phyloP scores from a whole-genome alignment of 257 asterid species.

The Solanum verrucosum region DNA sequence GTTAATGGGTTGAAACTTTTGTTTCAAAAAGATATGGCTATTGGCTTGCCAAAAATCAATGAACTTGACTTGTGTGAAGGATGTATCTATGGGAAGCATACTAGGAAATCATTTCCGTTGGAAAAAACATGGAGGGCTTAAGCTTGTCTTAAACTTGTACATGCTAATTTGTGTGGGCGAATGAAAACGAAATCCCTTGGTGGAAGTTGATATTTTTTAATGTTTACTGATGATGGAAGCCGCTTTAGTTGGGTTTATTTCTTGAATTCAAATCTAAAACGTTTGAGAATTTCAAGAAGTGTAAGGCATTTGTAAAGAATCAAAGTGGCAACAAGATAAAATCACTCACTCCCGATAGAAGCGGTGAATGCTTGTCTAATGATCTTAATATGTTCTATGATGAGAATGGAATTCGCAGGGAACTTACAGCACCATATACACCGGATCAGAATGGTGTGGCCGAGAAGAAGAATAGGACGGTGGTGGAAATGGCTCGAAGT shows the following conservation, averaged over 20 bases:
- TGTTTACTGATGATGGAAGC: slow-evolving; percentile 6
- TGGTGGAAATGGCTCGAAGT: slow-evolving; percentile 9
- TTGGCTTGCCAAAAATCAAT: slow-evolving; percentile 1
- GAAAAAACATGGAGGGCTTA: slow-evolving; percentile 9
- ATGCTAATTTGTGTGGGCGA: neutral
- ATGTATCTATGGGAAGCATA: neutral
- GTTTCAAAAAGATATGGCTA: slow-evolving; percentile 6
- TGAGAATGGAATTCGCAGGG: too few species aligned
- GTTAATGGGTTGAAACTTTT: neutral
- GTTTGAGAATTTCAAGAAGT: slow-evolving; percentile 1
- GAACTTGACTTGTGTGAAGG: slow-evolving; percentile 1
- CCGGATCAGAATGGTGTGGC: neutral
- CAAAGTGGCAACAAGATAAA: neutral
- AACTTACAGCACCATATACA: neutral
- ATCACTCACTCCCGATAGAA: neutral
- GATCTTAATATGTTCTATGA: neutral
- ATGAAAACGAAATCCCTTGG: neutral
- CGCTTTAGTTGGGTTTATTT: neutral
- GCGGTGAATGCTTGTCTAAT: slow-evolving; percentile 9
- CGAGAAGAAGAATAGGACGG: neutral
- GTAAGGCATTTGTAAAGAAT: slow-evolving; percentile 2
- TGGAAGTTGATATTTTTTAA: neutral
- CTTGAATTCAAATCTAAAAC: neutral
- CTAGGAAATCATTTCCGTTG: neutral
- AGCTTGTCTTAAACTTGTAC: neutral